Percentiles rank a stretch among this genome's conserved stretches.
These are phyloP conservation scores for Paxillus ammoniavirescens DNA, from an alignment of 768 basidiomycete genomes.

Conservation along the genomic window DNA sequence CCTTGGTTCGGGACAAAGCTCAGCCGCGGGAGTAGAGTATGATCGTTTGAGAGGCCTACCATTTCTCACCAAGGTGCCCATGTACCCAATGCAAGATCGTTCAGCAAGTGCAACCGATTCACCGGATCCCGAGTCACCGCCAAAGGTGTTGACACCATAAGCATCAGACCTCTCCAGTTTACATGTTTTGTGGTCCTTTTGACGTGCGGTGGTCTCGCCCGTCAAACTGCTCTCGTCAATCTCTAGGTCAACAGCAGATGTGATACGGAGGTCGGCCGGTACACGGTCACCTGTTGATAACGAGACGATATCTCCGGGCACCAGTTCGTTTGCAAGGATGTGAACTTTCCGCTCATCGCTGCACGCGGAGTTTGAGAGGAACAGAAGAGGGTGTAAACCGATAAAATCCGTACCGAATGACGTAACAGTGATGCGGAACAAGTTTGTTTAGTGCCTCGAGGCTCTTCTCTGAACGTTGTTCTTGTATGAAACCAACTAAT, in stretches of 20 bases:
- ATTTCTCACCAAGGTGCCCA: conserved; percentile 93
- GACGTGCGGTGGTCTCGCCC: conserved; percentile 83
- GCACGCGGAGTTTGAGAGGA: background rate
- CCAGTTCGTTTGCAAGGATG: conserved; percentile 94
- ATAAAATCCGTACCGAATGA: conserved; percentile 52
- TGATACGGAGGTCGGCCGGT: conserved; percentile 87
- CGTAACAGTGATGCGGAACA: conserved; percentile 94
- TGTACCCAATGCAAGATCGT: conserved; percentile 84
- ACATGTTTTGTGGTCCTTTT: conserved; percentile 63
- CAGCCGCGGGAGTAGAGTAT: background rate
- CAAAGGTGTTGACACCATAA: background rate
- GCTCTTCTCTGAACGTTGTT: conserved; percentile 91
- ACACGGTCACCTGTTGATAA: conserved; percentile 92
- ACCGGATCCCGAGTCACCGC: conserved; percentile 34
- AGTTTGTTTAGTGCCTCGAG: conserved; percentile 95
- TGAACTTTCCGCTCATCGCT: conserved; percentile 61
- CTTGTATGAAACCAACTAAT: conserved; percentile 90
- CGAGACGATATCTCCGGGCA: conserved; percentile 89
- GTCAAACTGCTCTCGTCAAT: conserved; percentile 96
- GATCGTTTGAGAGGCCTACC: conserved; percentile 43
- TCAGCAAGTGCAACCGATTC: conserved; percentile 69
- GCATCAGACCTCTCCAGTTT: conserved; percentile 35
- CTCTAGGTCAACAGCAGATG: conserved; percentile 81
- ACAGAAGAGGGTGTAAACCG: background rate
- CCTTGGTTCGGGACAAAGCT: conserved; percentile 40